phyloP scores from a whole-genome alignment of 768 basidiomycete species.

The Phallus indusiatus region DNA sequence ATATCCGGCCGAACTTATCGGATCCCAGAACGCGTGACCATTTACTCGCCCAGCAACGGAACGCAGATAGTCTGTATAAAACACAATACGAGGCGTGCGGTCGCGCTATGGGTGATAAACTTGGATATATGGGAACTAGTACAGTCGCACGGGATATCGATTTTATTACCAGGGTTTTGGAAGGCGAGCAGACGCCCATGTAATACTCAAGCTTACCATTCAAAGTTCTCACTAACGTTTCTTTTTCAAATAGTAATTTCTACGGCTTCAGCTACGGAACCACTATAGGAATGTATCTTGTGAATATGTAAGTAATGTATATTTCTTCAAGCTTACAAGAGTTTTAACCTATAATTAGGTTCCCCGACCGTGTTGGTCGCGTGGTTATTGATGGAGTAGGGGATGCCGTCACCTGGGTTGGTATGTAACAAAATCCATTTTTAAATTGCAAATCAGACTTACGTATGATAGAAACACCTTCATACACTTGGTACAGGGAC shows the following conservation, averaged over 20 bases:
- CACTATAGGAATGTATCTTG: constrained; percentile 12
- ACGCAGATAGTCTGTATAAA: constrained; percentile 3
- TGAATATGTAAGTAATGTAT: constrained; percentile 12
- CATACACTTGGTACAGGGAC: constrained; percentile 5
- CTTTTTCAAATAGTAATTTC: constrained; percentile 9
- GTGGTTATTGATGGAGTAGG: constrained; percentile 13
- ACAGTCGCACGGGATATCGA: constrained; percentile 13
- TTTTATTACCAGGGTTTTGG: constrained; percentile 9
- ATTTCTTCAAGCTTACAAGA: background rate
- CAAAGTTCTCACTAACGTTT: background rate
- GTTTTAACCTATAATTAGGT: constrained; percentile 2
- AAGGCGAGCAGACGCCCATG: constrained; percentile 12
- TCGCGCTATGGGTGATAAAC: constrained; percentile 5
- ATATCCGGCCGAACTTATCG: constrained; percentile 5
- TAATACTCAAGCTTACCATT: background rate
- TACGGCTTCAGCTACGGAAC: constrained; percentile 13
- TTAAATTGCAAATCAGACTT: no score
- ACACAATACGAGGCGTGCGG: constrained; percentile 8
- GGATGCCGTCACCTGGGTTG: constrained; percentile 9
- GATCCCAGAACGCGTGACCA: background rate
- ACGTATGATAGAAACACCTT: background rate
- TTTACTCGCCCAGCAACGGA: background rate
- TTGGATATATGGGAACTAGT: constrained; percentile 13
- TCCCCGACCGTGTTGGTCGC: constrained; percentile 13
- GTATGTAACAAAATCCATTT: background rate